phyloP scores from a whole-genome alignment of 2,329 filamentous ascomycete species.

The Colletotrichum aenigma region DNA sequence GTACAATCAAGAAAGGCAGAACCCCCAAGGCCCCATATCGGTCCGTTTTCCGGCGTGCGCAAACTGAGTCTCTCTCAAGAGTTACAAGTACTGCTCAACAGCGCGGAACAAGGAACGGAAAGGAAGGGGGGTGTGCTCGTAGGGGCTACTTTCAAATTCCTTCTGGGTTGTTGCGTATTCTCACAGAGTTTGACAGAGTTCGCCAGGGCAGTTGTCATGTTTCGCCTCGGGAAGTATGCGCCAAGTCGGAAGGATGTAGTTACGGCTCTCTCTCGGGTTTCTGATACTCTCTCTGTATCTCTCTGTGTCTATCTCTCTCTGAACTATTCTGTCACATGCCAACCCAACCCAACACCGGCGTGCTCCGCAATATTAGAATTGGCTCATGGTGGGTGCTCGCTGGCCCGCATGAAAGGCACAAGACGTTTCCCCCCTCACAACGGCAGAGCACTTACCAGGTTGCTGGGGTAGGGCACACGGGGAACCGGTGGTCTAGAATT shows the following conservation, averaged over 20 bases:
- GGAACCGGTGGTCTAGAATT: neutral
- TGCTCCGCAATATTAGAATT: neutral
- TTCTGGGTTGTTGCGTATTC: neutral
- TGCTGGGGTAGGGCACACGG: neutral
- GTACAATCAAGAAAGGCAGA: neutral
- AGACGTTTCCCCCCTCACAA: neutral
- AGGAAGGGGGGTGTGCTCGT: neutral
- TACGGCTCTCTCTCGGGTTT: neutral
- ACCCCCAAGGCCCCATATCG: neutral
- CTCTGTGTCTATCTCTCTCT: neutral
- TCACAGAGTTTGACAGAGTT: neutral
- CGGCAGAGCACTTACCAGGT: neutral
- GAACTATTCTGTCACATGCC: conserved; percentile 4
- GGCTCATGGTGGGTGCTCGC: neutral
- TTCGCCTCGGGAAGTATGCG: conserved; percentile 15
- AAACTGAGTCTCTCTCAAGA: neutral
- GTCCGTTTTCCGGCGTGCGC: neutral
- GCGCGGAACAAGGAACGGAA: neutral
- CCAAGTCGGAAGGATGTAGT: neutral
- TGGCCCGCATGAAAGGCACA: neutral
- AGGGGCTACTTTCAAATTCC: neutral
- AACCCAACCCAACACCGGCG: neutral
- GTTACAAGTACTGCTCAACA: neutral
- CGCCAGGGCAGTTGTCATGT: conserved; percentile 8
- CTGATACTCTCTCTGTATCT: neutral